These are phyloP conservation scores for Alternaria sp. DNA, from an alignment of 2,329 filamentous ascomycete species.

Conservation along the genomic window DNA sequence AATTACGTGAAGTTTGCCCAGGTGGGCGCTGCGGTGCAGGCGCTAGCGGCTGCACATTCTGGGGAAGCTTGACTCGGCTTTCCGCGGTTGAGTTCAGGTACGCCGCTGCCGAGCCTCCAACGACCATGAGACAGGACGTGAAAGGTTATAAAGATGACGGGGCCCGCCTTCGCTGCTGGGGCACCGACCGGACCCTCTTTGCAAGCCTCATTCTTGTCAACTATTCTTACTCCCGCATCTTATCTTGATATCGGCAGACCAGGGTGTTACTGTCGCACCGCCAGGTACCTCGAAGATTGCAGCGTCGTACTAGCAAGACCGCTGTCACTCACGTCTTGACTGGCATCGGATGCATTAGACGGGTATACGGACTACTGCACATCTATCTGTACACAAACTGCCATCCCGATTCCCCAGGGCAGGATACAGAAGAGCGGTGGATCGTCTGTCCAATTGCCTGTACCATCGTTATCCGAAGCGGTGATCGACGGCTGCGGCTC, in stretches of 20 bases:
- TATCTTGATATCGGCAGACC: slow-evolving; percentile 4
- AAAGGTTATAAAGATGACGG: slow-evolving; percentile 1
- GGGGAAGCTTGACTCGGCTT: slow-evolving; percentile 22
- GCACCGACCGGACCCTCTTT: not conserved
- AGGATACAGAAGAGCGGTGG: slow-evolving; percentile 34
- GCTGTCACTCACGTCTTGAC: not conserved
- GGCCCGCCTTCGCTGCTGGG: not conserved
- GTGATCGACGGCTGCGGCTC: slow-evolving; percentile 6
- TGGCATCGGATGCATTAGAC: slow-evolving; percentile 1
- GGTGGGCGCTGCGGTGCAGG: slow-evolving; percentile 21
- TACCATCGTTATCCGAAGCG: slow-evolving; percentile 12
- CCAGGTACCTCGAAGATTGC: slow-evolving; percentile 19
- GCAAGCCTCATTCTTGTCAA: not conserved
- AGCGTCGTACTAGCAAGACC: slow-evolving; percentile 18
- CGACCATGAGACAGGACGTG: not conserved
- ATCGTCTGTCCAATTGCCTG: slow-evolving; percentile 40
- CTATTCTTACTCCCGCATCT: not conserved
- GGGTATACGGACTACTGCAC: slow-evolving; percentile 1
- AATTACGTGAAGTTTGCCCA: slow-evolving; percentile 34
- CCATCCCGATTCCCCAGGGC: slow-evolving; percentile 9
- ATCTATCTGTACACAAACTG: not conserved
- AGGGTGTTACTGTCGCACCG: slow-evolving; percentile 16
- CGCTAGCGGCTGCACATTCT: slow-evolving; percentile 17
- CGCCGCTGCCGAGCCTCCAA: slow-evolving; percentile 7
- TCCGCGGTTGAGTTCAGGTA: slow-evolving; percentile 22